Evolutionary conservation across 1,139 yeast species (phyloP), one percentile per base, ranked within the genome.

Genomic region (Eremothecium coryli): DNA sequence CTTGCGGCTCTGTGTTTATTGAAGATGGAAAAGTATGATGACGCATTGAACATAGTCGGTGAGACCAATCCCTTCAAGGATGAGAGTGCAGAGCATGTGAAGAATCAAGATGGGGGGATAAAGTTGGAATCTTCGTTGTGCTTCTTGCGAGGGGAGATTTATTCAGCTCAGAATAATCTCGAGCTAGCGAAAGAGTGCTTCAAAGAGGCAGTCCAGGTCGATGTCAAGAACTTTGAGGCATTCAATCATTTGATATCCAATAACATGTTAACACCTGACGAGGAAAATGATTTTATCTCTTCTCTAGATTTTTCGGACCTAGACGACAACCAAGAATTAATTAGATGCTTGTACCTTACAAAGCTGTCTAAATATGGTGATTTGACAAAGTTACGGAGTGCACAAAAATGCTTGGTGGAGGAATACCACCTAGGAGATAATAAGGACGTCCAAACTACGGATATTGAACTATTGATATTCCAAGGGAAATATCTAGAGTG

Each of bases 221-320:
- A 93, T 57, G 88, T 82, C 8, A 85, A 86, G 54, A 90, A 97
- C 57, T 90, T 68, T 56, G 98, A 93, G 48, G 97, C 98, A 0
- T 85, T 85, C 55, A 75, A 82, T 48, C 90, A 82, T 52, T 66
- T 93, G 33, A 70, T 84, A 2, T 63, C 71, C 25, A 82, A 82
- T 48, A 79, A 78, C 50, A 67, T 88, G 43, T 64, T 93, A 64
- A 73, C 94, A 0, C 94, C 97, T 0, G 62, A 66, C 15, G 97
- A 90, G 51, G 90, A 90, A 58, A 82, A 95, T 93, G 85, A 79
- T 26, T 70, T 93, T 34, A 58, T 88, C 8, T 62, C 71, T 8
- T 61, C 70, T 14, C 61, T 88, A 25, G 79, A 82, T 47, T 90
- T 85, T 56, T 68, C 80, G 22, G 79, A 72, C 38, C 73, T 81